Percentiles rank a stretch among this genome's conserved stretches.
phyloP scores from a whole-genome alignment of 306 rosid species.

The Castanea crenata region DNA sequence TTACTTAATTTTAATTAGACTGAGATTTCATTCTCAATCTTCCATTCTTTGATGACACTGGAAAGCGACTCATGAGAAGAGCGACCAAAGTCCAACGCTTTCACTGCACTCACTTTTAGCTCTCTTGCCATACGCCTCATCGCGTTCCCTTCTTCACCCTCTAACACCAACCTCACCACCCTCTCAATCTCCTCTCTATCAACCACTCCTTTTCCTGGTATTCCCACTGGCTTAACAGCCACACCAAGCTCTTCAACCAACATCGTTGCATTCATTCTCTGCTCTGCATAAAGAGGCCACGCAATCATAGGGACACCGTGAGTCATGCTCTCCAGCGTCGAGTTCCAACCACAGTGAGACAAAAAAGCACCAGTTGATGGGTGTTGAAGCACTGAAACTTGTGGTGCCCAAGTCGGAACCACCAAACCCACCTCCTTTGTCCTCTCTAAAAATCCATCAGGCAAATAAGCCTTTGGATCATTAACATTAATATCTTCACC shows the following conservation, averaged over 20 bases:
- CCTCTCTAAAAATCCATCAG: constrained; percentile 39
- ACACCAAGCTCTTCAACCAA: constrained; percentile 34
- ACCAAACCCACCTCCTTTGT: constrained; percentile 23
- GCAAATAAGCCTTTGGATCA: constrained; percentile 26
- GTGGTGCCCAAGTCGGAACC: constrained; percentile 45
- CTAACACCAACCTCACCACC: constrained; percentile 20
- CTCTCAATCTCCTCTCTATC: constrained; percentile 35
- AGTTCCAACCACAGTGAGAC: constrained; percentile 65
- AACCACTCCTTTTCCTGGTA: neutral
- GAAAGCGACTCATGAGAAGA: no score
- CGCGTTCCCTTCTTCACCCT: constrained; percentile 48
- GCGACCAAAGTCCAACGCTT: no score
- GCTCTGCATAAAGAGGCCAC: constrained; percentile 58
- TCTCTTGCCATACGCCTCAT: neutral
- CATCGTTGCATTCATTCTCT: constrained; percentile 42
- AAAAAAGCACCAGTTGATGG: constrained; percentile 34
- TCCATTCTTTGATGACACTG: constrained; percentile 1
- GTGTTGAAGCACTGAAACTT: constrained; percentile 27
- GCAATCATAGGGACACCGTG: constrained; percentile 48
- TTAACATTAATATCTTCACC: neutral
- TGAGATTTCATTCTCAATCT: neutral
- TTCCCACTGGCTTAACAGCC: constrained; percentile 11
- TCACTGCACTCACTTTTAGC: no score
- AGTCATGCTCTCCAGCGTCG: constrained; percentile 38
- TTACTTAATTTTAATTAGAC: no score